Conservation (phyloP, 2,329 filamentous ascomycete genomes). For the Diaporthe humulicola region DNA sequence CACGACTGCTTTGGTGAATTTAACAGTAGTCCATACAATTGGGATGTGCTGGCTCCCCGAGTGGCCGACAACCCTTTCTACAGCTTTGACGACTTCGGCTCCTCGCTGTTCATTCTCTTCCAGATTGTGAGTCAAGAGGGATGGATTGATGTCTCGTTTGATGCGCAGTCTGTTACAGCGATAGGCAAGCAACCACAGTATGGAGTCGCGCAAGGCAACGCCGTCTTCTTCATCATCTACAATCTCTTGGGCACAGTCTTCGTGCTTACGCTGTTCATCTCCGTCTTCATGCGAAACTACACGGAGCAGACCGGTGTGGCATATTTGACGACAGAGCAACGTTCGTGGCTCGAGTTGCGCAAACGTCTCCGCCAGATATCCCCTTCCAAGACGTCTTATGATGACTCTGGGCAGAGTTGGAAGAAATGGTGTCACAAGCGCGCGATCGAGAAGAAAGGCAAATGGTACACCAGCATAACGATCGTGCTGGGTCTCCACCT, state of each 20-base stretch:
- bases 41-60: constrained; percentile 87
- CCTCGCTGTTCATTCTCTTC: constrained; percentile 94
- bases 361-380: constrained; percentile 94
- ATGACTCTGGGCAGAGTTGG: constrained; percentile 81
- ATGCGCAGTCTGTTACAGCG: constrained; percentile 85
- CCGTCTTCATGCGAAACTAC: constrained; percentile 99
- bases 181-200: constrained; percentile 78
- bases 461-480: constrained; percentile 90
- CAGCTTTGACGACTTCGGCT: constrained; percentile 95
- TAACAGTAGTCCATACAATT: constrained; percentile 81
- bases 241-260: constrained; percentile 97
- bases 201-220: constrained; percentile 83
- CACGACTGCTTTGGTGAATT: constrained; percentile 89
- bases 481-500: constrained; percentile 85
- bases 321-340: constrained; percentile 93
- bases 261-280: constrained; percentile 96
- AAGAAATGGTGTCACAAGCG: constrained; percentile 95
- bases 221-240: constrained; percentile 94
- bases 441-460: constrained; percentile 92
- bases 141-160: constrained; percentile 94
- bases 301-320: constrained; percentile 98
- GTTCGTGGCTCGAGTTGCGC: constrained; percentile 94
- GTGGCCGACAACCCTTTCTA: constrained; percentile 86
- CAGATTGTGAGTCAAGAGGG: constrained; percentile 99
- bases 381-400: constrained; percentile 91